phyloP scores from a whole-genome alignment of 192 early-diverging fungal species.

The Ambispora gerdemannii region DNA sequence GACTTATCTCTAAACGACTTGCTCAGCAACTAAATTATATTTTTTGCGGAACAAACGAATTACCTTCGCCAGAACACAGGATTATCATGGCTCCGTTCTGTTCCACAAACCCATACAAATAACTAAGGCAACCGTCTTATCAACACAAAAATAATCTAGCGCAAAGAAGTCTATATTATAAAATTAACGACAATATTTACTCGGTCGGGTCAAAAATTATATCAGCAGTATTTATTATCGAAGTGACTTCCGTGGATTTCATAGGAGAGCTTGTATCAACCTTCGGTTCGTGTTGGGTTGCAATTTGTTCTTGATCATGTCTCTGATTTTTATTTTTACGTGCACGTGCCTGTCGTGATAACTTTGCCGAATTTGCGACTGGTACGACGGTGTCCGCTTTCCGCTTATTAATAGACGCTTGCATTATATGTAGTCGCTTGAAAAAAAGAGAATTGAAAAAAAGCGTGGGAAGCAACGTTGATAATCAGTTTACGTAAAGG shows the following conservation, averaged over 20 bases:
- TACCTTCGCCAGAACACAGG: slow-evolving; percentile 12
- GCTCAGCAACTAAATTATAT: slow-evolving; percentile 12
- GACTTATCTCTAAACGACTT: slow-evolving; percentile 4
- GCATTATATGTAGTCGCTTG: too few species aligned
- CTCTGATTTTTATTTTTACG: slow-evolving; percentile 7
- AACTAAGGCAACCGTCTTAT: slow-evolving; percentile 24
- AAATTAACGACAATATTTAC: slow-evolving; percentile 12
- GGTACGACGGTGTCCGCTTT: too few species aligned
- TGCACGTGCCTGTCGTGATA: slow-evolving; percentile 15
- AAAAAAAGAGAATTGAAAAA: too few species aligned
- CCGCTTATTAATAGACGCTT: too few species aligned
- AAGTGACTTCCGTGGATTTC: neutral
- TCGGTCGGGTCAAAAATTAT: slow-evolving; percentile 7
- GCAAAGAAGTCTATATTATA: slow-evolving; percentile 18
- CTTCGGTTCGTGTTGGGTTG: neutral
- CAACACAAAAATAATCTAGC: slow-evolving; percentile 27
- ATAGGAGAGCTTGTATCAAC: neutral
- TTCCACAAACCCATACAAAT: slow-evolving; percentile 19
- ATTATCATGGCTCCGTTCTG: slow-evolving; percentile 21
- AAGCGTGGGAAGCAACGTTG: too few species aligned
- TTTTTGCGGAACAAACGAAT: slow-evolving; percentile 21
- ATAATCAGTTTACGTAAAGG: too few species aligned
- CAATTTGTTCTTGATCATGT: slow-evolving; percentile 14
- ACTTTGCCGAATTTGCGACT: neutral
- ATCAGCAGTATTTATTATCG: neutral